Conservation (phyloP, 2,329 filamentous ascomycete genomes). For the Xylariomycetidae sp. region DNA sequence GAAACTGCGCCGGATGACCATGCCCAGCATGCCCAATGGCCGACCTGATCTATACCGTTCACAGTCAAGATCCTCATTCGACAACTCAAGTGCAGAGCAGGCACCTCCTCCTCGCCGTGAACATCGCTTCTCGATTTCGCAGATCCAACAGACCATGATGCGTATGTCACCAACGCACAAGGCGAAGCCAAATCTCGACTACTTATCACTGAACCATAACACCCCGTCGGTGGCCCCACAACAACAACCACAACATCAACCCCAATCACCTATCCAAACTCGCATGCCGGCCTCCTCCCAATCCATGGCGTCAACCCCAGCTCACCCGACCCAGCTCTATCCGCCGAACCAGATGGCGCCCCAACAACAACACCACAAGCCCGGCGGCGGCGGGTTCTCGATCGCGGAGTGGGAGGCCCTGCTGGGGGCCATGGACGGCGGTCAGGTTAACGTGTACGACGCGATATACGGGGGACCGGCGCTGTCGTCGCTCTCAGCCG, state of each 20-base stretch:
- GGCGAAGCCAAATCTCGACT: slow-evolving; percentile 51
- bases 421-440: slow-evolving; percentile 73
- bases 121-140: slow-evolving; percentile 45
- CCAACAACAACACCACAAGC: too few relatives aligned
- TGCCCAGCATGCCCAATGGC: slow-evolving; percentile 35
- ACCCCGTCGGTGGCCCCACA: slow-evolving; percentile 39
- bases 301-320: slow-evolving; percentile 26
- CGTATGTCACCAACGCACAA: slow-evolving; percentile 28
- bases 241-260: too few relatives aligned
- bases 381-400: slow-evolving; percentile 40
- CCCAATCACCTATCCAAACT: slow-evolving; percentile 42
- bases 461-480: slow-evolving; percentile 69
- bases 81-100: slow-evolving; percentile 34
- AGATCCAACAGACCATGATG: slow-evolving; percentile 34
- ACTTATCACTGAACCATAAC: slow-evolving; percentile 49
- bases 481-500: slow-evolving; percentile 39
- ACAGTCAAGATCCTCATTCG: slow-evolving; percentile 45
- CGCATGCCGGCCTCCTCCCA: slow-evolving; percentile 33
- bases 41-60: slow-evolving; percentile 35
- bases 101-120: slow-evolving; percentile 39
- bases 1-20: slow-evolving; percentile 52
- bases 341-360: too few relatives aligned
- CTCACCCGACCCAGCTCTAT: slow-evolving; percentile 26
- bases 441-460: slow-evolving; percentile 78
- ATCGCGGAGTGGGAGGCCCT: slow-evolving; percentile 78